phyloP scores from a whole-genome alignment of 148 eudicot genomes.

The Chenopodium berlandieri region DNA sequence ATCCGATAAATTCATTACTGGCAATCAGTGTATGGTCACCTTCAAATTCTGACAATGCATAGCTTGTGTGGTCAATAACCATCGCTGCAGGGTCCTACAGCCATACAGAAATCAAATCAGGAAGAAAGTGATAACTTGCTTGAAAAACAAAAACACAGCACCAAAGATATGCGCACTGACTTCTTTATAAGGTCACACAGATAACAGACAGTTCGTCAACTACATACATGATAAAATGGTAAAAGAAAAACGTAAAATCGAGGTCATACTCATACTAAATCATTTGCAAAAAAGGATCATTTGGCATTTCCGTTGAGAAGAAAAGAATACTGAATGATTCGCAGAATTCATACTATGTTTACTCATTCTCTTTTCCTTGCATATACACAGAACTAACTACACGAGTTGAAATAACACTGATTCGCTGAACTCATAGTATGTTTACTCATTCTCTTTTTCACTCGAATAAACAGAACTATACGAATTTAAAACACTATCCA shows the following conservation, averaged over 20 bases:
- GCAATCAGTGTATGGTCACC: conserved; percentile 71
- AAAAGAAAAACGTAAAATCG: not conserved
- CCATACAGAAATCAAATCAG: conserved; percentile 10
- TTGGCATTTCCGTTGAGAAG: not conserved
- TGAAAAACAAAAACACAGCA: not conserved
- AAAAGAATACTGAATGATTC: not conserved
- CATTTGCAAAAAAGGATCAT: not conserved
- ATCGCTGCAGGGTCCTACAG: conserved; percentile 53
- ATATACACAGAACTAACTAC: not conserved
- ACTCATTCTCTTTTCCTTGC: not conserved
- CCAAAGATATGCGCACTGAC: not conserved
- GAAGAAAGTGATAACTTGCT: not conserved
- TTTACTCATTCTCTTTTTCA: not conserved
- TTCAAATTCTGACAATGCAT: conserved; percentile 53
- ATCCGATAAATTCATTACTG: conserved; percentile 41
- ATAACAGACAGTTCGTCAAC: not conserved
- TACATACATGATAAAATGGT: not conserved
- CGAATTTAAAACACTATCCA: not conserved
- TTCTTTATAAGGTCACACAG: not conserved
- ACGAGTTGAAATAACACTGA: not conserved
- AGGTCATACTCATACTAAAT: not conserved
- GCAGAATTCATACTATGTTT: not conserved
- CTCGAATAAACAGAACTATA: not conserved
- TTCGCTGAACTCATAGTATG: not conserved
- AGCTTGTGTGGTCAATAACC: conserved; percentile 66